Percentiles rank a stretch among this genome's conserved stretches.
Conservation (phyloP, 352 stramenopile genomes). For the Phytophthora pinifolia region DNA sequence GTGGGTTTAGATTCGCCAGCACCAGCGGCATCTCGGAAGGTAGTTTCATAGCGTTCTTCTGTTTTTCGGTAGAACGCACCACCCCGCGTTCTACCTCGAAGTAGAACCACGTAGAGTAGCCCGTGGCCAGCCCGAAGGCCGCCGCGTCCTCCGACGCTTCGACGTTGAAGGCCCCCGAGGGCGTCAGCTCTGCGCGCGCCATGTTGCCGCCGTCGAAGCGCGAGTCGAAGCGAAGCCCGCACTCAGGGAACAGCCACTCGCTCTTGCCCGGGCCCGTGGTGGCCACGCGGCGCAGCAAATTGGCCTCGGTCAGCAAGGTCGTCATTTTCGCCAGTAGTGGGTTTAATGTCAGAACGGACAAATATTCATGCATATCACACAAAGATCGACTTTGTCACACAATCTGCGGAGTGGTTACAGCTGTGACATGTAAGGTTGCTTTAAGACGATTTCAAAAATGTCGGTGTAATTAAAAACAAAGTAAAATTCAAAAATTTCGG, state of each 20-base stretch:
- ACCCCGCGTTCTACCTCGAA: conserved; percentile 62
- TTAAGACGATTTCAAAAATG: too few relatives aligned
- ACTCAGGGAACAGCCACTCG: conserved; percentile 30
- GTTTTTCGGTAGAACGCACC: background rate
- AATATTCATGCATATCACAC: too few relatives aligned
- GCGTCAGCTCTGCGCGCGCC: conserved; percentile 29
- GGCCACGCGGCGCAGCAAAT: conserved; percentile 15
- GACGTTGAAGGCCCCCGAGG: conserved; percentile 34
- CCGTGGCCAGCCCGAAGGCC: conserved; percentile 43
- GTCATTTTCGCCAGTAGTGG: too few relatives aligned
- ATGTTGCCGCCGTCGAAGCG: conserved; percentile 78
- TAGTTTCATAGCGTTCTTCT: conserved; percentile 15
- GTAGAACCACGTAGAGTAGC: conserved; percentile 90
- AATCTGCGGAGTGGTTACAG: too few relatives aligned
- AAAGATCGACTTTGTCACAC: too few relatives aligned
- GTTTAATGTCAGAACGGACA: too few relatives aligned
- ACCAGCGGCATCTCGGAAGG: conserved; percentile 53
- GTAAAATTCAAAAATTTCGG: too few relatives aligned
- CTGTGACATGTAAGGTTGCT: too few relatives aligned
- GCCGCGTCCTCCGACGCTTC: conserved; percentile 44
- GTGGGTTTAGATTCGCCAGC: conserved; percentile 79
- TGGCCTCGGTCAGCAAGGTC: conserved; percentile 6
- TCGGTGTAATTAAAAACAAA: too few relatives aligned
- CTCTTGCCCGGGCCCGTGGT: conserved; percentile 39
- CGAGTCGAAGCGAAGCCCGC: conserved; percentile 59